Evolutionary conservation across 768 basidiomycete genomes (phyloP).

Genomic region (Suillus decipiens): DNA sequence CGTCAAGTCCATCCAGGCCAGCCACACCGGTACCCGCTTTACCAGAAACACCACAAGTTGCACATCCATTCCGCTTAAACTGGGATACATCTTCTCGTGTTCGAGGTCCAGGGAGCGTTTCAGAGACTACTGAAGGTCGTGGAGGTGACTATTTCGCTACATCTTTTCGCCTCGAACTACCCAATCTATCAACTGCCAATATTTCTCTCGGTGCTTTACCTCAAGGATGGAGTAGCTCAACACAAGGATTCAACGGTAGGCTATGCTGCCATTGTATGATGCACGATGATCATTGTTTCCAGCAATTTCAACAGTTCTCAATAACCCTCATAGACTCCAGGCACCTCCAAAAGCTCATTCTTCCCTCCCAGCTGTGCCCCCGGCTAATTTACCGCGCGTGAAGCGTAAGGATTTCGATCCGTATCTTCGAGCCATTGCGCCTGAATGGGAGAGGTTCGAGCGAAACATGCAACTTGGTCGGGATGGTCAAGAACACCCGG

Average conservation of each 20-base stretch:
- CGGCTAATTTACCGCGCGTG: constrained; percentile 79
- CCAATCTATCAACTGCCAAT: constrained; percentile 50
- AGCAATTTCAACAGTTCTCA: constrained; percentile 95
- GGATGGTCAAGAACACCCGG: constrained; percentile 34
- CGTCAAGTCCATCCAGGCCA: constrained; percentile 59
- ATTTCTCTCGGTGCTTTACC: constrained; percentile 54
- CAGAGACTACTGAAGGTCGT: constrained; percentile 69
- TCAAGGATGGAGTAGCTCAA: constrained; percentile 76
- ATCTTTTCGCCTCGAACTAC: constrained; percentile 42
- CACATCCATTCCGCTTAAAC: constrained; percentile 70
- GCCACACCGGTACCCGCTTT: constrained; percentile 52
- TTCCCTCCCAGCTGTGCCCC: constrained; percentile 66
- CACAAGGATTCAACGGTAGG: constrained; percentile 88
- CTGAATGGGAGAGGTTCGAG: constrained; percentile 80
- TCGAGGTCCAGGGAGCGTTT: constrained; percentile 70
- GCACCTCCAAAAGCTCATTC: constrained; percentile 90
- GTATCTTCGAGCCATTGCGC: constrained; percentile 69
- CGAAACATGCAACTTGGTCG: constrained; percentile 38
- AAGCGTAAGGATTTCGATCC: constrained; percentile 81
- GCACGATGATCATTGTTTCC: constrained; percentile 16
- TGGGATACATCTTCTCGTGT: constrained; percentile 66
- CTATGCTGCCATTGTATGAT: constrained; percentile 9
- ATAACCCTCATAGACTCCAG: constrained; percentile 82
- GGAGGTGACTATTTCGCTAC: constrained; percentile 58
- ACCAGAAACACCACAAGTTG: constrained; percentile 41